Evolutionary conservation across 169 alveolate species (phyloP).

Genomic region (Amoebophrya sp.): DNA sequence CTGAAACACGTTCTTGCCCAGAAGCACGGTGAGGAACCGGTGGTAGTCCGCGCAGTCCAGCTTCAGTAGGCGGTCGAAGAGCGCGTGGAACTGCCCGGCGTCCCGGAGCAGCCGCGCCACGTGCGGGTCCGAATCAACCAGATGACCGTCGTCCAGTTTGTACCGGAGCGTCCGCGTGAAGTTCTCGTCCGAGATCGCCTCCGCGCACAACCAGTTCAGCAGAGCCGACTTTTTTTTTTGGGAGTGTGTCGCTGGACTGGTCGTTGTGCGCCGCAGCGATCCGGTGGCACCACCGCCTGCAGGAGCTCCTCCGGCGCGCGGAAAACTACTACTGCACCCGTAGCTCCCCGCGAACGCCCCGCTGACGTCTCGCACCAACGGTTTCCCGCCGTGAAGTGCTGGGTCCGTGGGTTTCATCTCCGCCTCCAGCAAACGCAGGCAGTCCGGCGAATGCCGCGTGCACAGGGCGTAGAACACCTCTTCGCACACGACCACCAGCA

Average conservation of each 20-base stretch:
- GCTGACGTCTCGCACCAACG: too few relatives aligned
- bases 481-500: not conserved
- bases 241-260: too few relatives aligned
- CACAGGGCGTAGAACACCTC: not conserved
- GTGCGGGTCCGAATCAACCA: not conserved
- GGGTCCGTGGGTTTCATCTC: not conserved
- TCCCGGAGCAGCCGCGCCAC: not conserved
- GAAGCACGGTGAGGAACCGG: not conserved
- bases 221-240: not conserved
- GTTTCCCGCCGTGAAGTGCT: too few relatives aligned
- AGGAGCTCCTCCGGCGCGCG: too few relatives aligned
- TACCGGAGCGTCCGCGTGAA: not conserved
- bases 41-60: not conserved
- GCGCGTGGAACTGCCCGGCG: not conserved
- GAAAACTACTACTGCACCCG: too few relatives aligned
- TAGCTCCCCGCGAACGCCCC: too few relatives aligned
- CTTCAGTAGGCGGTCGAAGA: not conserved
- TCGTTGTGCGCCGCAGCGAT: too few relatives aligned
- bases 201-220: not conserved
- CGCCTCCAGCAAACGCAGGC: not conserved
- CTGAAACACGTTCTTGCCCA: not conserved
- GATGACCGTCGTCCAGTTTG: not conserved
- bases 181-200: not conserved
- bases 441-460: not conserved
- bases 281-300: too few relatives aligned